Conservation (phyloP, 164 flowering plant genomes). For the Dillenia turbinata region DNA sequence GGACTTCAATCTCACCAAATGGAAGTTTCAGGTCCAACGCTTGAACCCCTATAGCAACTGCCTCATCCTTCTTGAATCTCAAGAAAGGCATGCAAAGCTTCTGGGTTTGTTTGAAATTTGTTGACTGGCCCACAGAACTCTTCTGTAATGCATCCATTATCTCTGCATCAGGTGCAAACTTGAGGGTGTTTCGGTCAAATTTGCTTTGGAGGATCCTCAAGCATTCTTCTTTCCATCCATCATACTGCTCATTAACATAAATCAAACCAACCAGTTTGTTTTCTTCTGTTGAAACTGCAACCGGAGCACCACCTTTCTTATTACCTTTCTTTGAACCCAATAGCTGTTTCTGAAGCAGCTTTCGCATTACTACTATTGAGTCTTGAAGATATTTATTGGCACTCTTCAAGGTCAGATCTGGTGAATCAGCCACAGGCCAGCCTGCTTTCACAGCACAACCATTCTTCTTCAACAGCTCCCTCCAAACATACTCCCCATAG, state of each 20-base stretch:
- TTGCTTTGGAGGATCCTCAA: slow-evolving; percentile 57
- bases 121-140: slow-evolving; percentile 37
- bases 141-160: slow-evolving; percentile 48
- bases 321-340: slow-evolving; percentile 61
- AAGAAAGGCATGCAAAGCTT: slow-evolving; percentile 87
- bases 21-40: slow-evolving; percentile 77
- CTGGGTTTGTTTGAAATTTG: slow-evolving; percentile 55
- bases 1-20: slow-evolving; percentile 79
- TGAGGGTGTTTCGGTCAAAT: slow-evolving; percentile 27
- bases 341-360: slow-evolving; percentile 70
- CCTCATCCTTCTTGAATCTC: slow-evolving; percentile 83
- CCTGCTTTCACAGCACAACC: slow-evolving; percentile 78
- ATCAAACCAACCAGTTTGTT: slow-evolving; percentile 48
- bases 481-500: slow-evolving; percentile 82
- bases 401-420: slow-evolving; percentile 62
- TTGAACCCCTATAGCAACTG: slow-evolving; percentile 50
- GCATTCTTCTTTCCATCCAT: slow-evolving; percentile 87
- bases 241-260: slow-evolving; percentile 73
- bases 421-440: slow-evolving; percentile 61
- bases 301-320: slow-evolving; percentile 42
- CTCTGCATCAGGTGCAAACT: slow-evolving; percentile 66
- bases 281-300: slow-evolving; percentile 21
- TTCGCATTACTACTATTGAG: slow-evolving; percentile 63
- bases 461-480: slow-evolving; percentile 61
- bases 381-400: slow-evolving; percentile 87